Base-by-base conservation (phyloP, 768 basidiomycete genomes). In the Russula dissimulans region DNA sequence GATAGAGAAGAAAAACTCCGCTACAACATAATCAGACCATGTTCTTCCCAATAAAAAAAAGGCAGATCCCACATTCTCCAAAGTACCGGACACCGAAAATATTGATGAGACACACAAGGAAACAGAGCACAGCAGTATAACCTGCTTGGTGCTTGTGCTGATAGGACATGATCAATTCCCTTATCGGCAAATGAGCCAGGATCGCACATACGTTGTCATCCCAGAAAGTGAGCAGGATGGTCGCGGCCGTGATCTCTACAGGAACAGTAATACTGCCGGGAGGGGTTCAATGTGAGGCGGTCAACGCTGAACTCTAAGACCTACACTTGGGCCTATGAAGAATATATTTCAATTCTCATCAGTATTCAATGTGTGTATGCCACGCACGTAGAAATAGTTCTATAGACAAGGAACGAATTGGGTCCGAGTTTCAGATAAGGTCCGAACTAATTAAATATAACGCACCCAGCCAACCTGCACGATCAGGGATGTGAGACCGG, bases 241-340 rank as follows among this genome's bases (percentile, higher is more conserved):
- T 78, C 9, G 86, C 82, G 1, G 88, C 89, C 1, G 83, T 83
- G 56, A 92, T 78, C 73, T 90, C 88, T n/a, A 84, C 82, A 9
- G 87, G 87, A 0, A 82, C 76, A 1, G 84, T 78, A 55, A 86
- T 83, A n/a, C 63, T 64, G 29, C 22, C 22, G 32, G 31, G 10
- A 53, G 14, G 15, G 18, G 8, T 26, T 57, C 9, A 53, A 53
- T 26, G 39, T 36, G 44, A 32, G 41, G 45, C 22, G 4, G 38
- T 9, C 10, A 5, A 39, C 11, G 22, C 22, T 22, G n/a, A 26
- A 18, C 12, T 39, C 18, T 12, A 26, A 38, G 5, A 34, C 63
- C 62, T 50, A 64, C 63, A 73, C 74, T 74, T 69, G 73, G 65
- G 75, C 69, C 67, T 60, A 44, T 15, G 60, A 32, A 34, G 42